A percentile compares a stretch with the other conserved stretches of the same genome.
phyloP scores from a whole-genome alignment of 2,329 filamentous ascomycete species.

The Dendrostoma leiphaemia region DNA sequence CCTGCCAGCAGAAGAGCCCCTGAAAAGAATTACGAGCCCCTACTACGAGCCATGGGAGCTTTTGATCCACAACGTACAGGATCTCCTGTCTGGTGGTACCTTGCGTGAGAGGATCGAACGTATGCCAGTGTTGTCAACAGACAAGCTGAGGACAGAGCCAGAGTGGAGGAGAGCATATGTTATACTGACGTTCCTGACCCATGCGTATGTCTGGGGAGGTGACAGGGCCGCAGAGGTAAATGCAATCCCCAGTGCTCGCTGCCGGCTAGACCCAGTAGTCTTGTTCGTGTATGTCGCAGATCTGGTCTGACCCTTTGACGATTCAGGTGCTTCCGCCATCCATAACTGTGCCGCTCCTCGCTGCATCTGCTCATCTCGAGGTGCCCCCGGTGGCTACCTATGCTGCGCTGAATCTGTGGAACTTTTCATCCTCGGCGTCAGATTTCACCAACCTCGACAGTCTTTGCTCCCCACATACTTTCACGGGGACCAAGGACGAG shows the following conservation, averaged over 20 bases:
- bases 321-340: constrained; percentile 65
- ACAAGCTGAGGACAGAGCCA: constrained; percentile 58
- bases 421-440: constrained; percentile 61
- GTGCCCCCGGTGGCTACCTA: constrained; percentile 90
- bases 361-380: constrained; percentile 70
- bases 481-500: constrained; percentile 86
- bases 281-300: background rate
- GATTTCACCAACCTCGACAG: constrained; percentile 67
- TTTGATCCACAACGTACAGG: constrained; percentile 65
- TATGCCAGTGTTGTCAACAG: constrained; percentile 69
- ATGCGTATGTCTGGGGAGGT: constrained; percentile 89
- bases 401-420: constrained; percentile 84
- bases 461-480: constrained; percentile 72
- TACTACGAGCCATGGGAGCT: constrained; percentile 83
- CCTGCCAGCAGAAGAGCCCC: constrained; percentile 68
- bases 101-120: constrained; percentile 62
- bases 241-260: background rate
- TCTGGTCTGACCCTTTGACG: constrained; percentile 19
- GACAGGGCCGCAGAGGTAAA: constrained; percentile 68
- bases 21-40: constrained; percentile 60
- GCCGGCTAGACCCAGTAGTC: too few species aligned
- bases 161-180: constrained; percentile 84
- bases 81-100: constrained; percentile 60
- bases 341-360: constrained; percentile 74
- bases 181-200: constrained; percentile 74